These are phyloP conservation scores for Fusarium zealandicum DNA, from an alignment of 2,329 filamentous ascomycete species.

Conservation along the genomic window DNA sequence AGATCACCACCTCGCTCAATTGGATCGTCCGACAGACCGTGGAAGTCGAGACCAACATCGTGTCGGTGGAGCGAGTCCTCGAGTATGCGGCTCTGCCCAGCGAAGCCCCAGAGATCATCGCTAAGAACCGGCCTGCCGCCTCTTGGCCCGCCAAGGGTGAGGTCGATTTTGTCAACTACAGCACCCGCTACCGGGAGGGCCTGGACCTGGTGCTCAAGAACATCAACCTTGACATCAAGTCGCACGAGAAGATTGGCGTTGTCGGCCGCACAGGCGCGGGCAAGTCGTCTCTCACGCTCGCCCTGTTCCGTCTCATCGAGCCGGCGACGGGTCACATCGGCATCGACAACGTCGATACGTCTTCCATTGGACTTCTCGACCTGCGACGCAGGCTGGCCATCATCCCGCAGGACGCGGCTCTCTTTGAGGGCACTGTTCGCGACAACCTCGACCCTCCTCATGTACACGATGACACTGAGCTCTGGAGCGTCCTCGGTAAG, in stretches of 20 bases:
- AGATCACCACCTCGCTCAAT: constrained; percentile 96
- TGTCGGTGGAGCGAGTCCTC: constrained; percentile 95
- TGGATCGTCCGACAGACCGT: constrained; percentile 99
- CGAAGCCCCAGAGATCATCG: constrained; percentile 93
- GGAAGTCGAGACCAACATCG: constrained; percentile 99
- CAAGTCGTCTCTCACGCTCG: constrained; percentile 91
- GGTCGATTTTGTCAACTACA: constrained; percentile 92
- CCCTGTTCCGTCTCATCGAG: constrained; percentile 96
- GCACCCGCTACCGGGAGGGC: constrained; percentile 87
- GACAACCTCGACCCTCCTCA: constrained; percentile 96
- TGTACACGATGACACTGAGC: constrained; percentile 93
- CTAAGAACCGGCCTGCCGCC: constrained; percentile 83
- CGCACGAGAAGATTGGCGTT: constrained; percentile 97
- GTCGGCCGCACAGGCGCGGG: constrained; percentile 95
- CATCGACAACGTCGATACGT: constrained; percentile 90
- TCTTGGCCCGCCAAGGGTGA: constrained; percentile 92
- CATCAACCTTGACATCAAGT: constrained; percentile 89
- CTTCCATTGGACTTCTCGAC: constrained; percentile 87
- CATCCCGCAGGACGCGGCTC: constrained; percentile 95
- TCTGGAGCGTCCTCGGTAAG: constrained; percentile 94
- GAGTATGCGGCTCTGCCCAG: constrained; percentile 92
- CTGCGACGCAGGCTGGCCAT: constrained; percentile 90
- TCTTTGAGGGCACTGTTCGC: constrained; percentile 91
- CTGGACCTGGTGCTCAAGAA: constrained; percentile 94
- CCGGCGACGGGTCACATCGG: constrained; percentile 81